Base-by-base conservation (phyloP, 1,284 basidiomycete species). In the Rhodofomes roseus region DNA sequence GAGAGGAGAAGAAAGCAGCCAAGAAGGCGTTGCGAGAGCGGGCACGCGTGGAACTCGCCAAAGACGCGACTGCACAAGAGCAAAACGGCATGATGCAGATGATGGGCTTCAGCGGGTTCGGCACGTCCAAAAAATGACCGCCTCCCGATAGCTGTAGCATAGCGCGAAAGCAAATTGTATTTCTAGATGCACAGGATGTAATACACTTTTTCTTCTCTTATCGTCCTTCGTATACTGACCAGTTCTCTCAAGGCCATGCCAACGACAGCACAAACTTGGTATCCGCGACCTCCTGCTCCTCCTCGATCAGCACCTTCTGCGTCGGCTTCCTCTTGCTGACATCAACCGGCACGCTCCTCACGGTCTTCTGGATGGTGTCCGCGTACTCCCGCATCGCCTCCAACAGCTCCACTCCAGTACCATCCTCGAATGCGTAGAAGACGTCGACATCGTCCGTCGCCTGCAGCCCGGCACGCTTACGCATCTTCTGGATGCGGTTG, bases 101-200 rank as follows among this genome's bases (percentile, higher is more conserved):
- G 79, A 96, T 98, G 95, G 96, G 95, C 44, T 98, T 98, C 73
- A 89, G 85, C 46, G 92, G 93, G 2, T 98, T 98, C 70, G 93
- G 93, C 16, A 79, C 89, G 22, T 84, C 85, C 31, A 93, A 93
- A 75, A 92, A 89, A 74, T 92, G 71, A 65, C 27, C 51, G n/a
- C 54, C 39, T 34, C 46, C 58, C 56, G 20, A 5, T 20, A 27
- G 37, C 12, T 37, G 27, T 14, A 18, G 20, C 31, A 52, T 16
- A 43, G 41, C 51, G 39, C 55, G 54, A 50, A 51, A 64, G 52
- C 61, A 60, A 20, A 20, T 61, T 68, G 66, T 70, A 70, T 64
- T 52, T 69, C 68, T 71, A 71, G 60, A 66, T 69, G 61, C 65
- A 69, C 69, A 70, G 67, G 64, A 57, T 72, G 72, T 77, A 70